Percentiles rank a stretch among this genome's conserved stretches.
These are phyloP conservation scores for Benincasa hispida DNA, from an alignment of 306 rosid genomes.

Conservation along the genomic window DNA sequence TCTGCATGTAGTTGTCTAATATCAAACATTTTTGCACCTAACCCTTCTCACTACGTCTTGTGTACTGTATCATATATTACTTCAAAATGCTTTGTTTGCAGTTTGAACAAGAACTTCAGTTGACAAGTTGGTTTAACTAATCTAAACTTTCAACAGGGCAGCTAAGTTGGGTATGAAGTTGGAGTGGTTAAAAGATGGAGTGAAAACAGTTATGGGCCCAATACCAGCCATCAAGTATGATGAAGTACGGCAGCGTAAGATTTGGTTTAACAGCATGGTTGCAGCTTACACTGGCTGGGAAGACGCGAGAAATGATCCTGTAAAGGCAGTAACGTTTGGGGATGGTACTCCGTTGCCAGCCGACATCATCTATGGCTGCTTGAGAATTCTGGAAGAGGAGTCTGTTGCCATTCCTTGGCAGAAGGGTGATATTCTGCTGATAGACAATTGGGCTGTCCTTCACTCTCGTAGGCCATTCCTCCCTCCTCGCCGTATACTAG, in stretches of 20 bases:
- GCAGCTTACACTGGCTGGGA: slow-evolving; percentile 64
- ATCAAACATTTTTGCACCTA: not conserved
- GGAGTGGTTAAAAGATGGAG: slow-evolving; percentile 75
- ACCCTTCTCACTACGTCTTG: not conserved
- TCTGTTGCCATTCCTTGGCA: slow-evolving; percentile 53
- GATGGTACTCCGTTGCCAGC: slow-evolving; percentile 62
- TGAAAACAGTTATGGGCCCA: slow-evolving; percentile 73
- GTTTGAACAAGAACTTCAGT: not conserved
- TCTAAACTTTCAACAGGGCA: slow-evolving; percentile 29
- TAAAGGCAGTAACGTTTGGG: slow-evolving; percentile 76
- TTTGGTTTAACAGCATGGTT: slow-evolving; percentile 90
- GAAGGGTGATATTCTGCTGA: slow-evolving; percentile 57
- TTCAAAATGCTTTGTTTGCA: not conserved
- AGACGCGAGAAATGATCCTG: slow-evolving; percentile 46
- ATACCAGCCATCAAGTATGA: slow-evolving; percentile 61
- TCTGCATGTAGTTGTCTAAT: not conserved
- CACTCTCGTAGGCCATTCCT: slow-evolving; percentile 56
- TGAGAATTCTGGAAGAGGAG: slow-evolving; percentile 58
- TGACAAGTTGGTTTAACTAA: not conserved
- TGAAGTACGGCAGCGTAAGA: slow-evolving; percentile 42
- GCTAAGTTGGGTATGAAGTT: slow-evolving; percentile 67
- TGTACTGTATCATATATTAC: not conserved
- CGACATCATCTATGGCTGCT: slow-evolving; percentile 47
- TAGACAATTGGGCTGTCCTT: slow-evolving; percentile 80
- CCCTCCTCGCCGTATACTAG: slow-evolving; percentile 56